Percentiles rank a stretch among this genome's conserved stretches.
Conservation (phyloP, 2,329 filamentous ascomycete species). For the Xylaria arbuscula region DNA sequence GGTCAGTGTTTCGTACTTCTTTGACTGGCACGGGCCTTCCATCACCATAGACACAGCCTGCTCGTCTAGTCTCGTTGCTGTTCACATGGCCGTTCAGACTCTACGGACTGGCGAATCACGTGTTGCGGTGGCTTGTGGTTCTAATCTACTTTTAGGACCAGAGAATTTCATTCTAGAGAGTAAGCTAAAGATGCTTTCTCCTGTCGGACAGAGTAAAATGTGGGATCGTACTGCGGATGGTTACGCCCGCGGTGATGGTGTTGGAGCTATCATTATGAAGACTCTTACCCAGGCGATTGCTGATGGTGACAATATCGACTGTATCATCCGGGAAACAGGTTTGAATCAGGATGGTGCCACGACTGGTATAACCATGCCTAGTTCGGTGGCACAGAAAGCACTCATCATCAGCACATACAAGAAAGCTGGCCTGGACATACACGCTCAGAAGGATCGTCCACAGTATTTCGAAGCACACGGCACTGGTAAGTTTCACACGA, state of each 20-base stretch:
- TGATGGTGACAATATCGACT: not conserved
- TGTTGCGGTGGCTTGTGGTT: slow-evolving; percentile 30
- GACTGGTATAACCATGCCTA: not conserved
- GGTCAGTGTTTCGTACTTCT: not conserved
- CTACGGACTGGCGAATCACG: slow-evolving; percentile 45
- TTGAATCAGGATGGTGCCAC: not conserved
- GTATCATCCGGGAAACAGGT: not conserved
- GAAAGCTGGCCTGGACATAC: not conserved
- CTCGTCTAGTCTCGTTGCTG: too few species aligned
- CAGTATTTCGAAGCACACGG: too few species aligned
- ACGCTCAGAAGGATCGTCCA: too few species aligned
- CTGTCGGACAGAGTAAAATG: slow-evolving; percentile 11
- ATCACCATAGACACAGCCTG: too few species aligned
- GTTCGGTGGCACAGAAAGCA: not conserved
- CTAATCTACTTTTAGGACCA: slow-evolving; percentile 32
- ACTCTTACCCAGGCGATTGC: slow-evolving; percentile 36
- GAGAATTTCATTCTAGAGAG: slow-evolving; percentile 27
- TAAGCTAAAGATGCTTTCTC: slow-evolving; percentile 36
- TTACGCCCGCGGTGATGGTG: slow-evolving; percentile 51
- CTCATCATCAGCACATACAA: not conserved
- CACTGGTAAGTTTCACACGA: too few species aligned
- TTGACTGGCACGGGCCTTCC: too few species aligned
- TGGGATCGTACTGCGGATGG: slow-evolving; percentile 29
- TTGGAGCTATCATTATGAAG: slow-evolving; percentile 48
- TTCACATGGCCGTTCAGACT: slow-evolving; percentile 42